Base-by-base conservation (phyloP, 176 grass and related monocot species). In the Bonia amplexicaulis region DNA sequence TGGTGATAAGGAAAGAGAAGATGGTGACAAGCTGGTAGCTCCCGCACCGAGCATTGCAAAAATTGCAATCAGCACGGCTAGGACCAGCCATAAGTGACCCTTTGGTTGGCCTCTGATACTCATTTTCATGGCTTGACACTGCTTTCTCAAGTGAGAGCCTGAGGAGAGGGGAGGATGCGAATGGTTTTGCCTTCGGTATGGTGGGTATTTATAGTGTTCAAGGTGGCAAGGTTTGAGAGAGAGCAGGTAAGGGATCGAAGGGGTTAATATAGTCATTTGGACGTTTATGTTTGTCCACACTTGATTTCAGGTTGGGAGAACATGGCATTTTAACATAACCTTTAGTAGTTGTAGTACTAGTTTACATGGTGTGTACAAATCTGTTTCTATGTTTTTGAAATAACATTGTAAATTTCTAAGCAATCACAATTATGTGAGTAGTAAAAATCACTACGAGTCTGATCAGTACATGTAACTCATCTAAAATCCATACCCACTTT, bases 171-270 rank as follows among this genome's bases (percentile, higher is more conserved):
- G 71, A 61, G 44, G 70, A 41, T 83, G 69, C 54, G 80, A 79
- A 86, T 82, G 63, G 61, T 76, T 78, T 55, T 88, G 59, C 68
- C 83, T 89, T 82, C 80, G 68, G 46, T 58, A 47, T 88, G 78
- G 31, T 52, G 26, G 2, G 31, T 70, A 90, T 84, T 87, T 90
- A 87, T 90, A 87, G 42, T 80, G 80, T 65, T 64, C 80, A 74
- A 35, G 59, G 19, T 90, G 8, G 23, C 51, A 63, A 73, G 45
- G 76, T 80, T 61, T 84, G 31, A 74, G 66, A 35, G 62, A 23
- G 80, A 87, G 74, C 73, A 80, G 84, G 80, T 84, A 45, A 68
- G 4, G 27, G 39, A 12, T 69, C 59, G 51, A 33, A 80, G 69
- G 76, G 29, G 39, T 19, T 40, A 79, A 31, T 42, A 73, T 67